These are phyloP conservation scores for Penicillium sp. DNA, from an alignment of 2,329 filamentous ascomycete species.

Conservation along the genomic window DNA sequence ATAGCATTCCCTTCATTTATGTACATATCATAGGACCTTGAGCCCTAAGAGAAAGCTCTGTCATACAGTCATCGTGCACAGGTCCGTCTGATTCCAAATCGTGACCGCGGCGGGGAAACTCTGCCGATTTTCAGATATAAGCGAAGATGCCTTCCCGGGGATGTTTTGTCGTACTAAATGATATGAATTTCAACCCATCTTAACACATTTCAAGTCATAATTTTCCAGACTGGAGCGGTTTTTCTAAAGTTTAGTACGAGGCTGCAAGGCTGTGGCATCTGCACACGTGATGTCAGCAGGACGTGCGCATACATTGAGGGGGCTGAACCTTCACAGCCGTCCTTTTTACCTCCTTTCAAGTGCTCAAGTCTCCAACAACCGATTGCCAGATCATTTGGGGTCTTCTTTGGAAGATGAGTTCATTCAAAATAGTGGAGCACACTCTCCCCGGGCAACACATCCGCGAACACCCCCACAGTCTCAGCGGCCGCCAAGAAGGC, in stretches of 20 bases:
- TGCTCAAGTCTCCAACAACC: background rate
- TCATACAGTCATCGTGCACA: too few species aligned
- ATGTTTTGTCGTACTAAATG: too few species aligned
- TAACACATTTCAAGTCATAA: too few species aligned
- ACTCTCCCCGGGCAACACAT: slow-evolving; percentile 53
- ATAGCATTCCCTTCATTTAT: too few species aligned
- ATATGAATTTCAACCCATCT: too few species aligned
- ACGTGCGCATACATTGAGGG: background rate
- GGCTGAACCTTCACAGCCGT: background rate
- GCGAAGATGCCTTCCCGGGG: too few species aligned
- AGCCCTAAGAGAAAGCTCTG: too few species aligned
- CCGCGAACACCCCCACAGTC: slow-evolving; percentile 54
- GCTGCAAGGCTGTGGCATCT: background rate
- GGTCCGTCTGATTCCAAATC: too few species aligned
- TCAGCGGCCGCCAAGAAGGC: slow-evolving; percentile 46
- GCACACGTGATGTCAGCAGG: background rate
- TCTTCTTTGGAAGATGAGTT: background rate
- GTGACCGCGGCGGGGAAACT: too few species aligned
- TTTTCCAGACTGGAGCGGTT: too few species aligned
- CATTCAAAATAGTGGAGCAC: slow-evolving; percentile 52
- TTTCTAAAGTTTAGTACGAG: background rate
- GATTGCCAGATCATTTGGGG: background rate
- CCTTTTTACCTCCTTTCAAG: background rate
- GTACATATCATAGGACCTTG: too few species aligned
- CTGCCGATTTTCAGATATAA: too few species aligned